These are phyloP conservation scores for Cardamine chenopodiifolia DNA, from an alignment of 345 rosid genomes.

Conservation along the genomic window DNA sequence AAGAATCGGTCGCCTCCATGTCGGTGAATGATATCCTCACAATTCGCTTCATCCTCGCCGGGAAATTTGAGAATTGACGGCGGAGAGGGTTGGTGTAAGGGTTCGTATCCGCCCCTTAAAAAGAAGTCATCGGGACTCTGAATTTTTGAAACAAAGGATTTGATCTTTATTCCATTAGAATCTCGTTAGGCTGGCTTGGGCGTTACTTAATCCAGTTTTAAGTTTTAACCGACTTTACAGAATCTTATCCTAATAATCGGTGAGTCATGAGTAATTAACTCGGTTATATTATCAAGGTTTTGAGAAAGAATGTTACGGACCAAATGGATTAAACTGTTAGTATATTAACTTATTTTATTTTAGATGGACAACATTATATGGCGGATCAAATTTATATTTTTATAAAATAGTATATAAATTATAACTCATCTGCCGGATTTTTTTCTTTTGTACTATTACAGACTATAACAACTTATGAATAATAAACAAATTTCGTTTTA, in stretches of 20 bases:
- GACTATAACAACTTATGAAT: too few relatives aligned
- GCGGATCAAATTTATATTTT: too few relatives aligned
- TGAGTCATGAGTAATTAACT: not conserved
- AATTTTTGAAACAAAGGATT: not conserved
- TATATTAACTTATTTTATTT: too few relatives aligned
- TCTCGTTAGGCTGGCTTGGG: slow-evolving; percentile 20
- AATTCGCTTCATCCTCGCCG: slow-evolving; percentile 34
- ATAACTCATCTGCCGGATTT: too few relatives aligned
- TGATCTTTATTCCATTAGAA: not conserved
- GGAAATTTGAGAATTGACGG: not conserved
- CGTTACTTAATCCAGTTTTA: slow-evolving; percentile 32
- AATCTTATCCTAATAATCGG: not conserved
- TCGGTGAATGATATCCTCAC: slow-evolving; percentile 49
- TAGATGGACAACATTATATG: too few relatives aligned
- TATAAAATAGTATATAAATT: too few relatives aligned
- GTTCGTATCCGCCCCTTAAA: slow-evolving; percentile 5
- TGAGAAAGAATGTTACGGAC: too few relatives aligned
- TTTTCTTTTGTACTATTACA: too few relatives aligned
- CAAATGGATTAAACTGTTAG: too few relatives aligned
- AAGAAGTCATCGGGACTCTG: not conserved
- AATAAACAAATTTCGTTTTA: too few relatives aligned
- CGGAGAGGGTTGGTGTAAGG: slow-evolving; percentile 19
- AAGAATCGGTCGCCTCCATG: slow-evolving; percentile 53
- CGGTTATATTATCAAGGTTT: not conserved
- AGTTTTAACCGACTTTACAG: not conserved